Base-by-base conservation (phyloP, 1,284 basidiomycete genomes). In the Peniophora sp. region DNA sequence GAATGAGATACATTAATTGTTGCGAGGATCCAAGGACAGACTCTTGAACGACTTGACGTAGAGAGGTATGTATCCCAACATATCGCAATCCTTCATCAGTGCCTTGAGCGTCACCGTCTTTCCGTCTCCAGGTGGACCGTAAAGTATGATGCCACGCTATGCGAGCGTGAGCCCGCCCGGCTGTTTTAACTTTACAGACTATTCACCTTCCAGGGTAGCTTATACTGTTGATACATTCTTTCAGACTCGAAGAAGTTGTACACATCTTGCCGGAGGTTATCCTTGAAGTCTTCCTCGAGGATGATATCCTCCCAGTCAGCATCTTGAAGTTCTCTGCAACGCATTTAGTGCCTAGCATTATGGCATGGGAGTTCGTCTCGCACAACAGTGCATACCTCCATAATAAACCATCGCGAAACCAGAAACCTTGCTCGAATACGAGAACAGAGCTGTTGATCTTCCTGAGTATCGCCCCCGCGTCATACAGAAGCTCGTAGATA, bases 191-290 rank as follows among this genome's bases (percentile, higher is more conserved):
- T n/a, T n/a, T n/a, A n/a, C n/a, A n/a, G n/a, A n/a, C n/a, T n/a
- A n/a, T n/a, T 3, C 52, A 83, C 84, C 78, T 92, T 92, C 89
- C 89, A 92, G 0, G 89, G 83, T 47, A 92, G 85, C 1, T 74
- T 74, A 2, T 91, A 71, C 14, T 79, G 74, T 62, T 83, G 83
- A 68, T 92, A 92, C 1, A 84, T 67, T 36, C 72, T 61, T 57
- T 88, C 80, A 0, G 84, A 82, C 35, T 75, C 72, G 62, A 90
- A 90, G 72, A 93, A 93, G 0, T 83, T 83, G 35, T 79, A 76
- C 11, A 92, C 73, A 52, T 92, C 89, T 56, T 85, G 81, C 65
- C 82, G 73, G 11, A 91, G 57, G 2, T 69, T 66, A 22, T 70
- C 69, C 68, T 92, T 92, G 69, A 84, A 85, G 3, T 74, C 71